Conservation (phyloP, 2,329 filamentous ascomycete species). For the Dactylellina sp. region DNA sequence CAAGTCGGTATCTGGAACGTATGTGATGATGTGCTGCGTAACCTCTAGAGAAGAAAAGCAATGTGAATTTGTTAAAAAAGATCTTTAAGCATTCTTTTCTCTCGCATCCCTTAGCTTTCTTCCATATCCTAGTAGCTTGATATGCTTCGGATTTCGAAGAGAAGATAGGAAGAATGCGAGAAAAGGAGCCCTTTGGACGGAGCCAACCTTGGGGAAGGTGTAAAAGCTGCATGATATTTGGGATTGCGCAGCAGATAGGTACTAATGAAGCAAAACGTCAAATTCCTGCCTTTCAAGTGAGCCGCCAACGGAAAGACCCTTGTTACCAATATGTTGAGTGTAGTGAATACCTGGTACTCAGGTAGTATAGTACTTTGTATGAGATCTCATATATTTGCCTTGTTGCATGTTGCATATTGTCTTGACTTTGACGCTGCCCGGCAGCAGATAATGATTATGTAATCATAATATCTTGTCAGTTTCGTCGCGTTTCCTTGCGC, state of each 20-base stretch:
- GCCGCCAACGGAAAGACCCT: too few relatives aligned
- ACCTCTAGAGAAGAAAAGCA: conserved; percentile 79
- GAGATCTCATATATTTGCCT: too few relatives aligned
- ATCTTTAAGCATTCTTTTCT: neutral
- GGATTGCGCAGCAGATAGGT: neutral
- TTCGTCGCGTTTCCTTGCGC: neutral
- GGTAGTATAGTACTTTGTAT: too few relatives aligned
- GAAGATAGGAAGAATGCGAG: neutral
- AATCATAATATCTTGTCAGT: neutral
- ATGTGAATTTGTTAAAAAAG: conserved; percentile 22
- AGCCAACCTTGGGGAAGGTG: conserved; percentile 50
- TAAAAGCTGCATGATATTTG: conserved; percentile 26
- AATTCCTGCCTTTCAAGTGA: too few relatives aligned
- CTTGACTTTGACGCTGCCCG: too few relatives aligned
- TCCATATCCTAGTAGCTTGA: neutral
- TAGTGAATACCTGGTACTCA: too few relatives aligned
- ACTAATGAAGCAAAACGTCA: neutral
- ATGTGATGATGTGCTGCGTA: conserved; percentile 79
- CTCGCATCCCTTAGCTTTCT: neutral
- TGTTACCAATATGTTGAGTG: too few relatives aligned
- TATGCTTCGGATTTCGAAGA: neutral
- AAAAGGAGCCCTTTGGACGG: conserved; percentile 3
- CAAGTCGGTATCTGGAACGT: conserved; percentile 68
- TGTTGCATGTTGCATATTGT: too few relatives aligned
- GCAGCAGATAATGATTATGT: neutral